Percentiles rank a stretch among this genome's conserved stretches.
phyloP scores from a whole-genome alignment of 2,329 filamentous ascomycete species.

The Pestalotiopsis sp. region DNA sequence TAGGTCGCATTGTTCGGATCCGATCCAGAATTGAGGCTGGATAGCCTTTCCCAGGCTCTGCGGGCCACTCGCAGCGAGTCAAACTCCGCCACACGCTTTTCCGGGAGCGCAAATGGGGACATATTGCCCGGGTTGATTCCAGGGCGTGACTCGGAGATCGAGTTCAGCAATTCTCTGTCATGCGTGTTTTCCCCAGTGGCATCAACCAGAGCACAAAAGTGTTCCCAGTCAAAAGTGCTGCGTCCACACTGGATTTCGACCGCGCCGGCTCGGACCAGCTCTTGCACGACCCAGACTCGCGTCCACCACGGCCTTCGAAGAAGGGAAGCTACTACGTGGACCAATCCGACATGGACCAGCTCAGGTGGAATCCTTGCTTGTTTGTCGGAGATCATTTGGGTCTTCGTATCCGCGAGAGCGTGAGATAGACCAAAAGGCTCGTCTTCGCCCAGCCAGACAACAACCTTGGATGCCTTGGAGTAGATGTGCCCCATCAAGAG shows the following conservation, averaged over 20 bases:
- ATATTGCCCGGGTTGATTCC: background rate
- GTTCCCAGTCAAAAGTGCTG: background rate
- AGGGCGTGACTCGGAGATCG: background rate
- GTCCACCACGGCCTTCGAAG: background rate
- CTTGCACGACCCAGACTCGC: constrained; percentile 17
- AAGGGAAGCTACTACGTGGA: background rate
- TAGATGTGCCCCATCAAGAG: constrained; percentile 2
- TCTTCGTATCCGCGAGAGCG: background rate
- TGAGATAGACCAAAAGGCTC: background rate
- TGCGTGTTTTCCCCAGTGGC: background rate
- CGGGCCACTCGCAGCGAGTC: background rate
- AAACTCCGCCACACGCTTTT: background rate
- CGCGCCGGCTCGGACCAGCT: constrained; percentile 10
- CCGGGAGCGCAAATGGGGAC: background rate
- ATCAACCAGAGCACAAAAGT: background rate
- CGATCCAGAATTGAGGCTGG: background rate
- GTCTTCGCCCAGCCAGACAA: background rate
- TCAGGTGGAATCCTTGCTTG: background rate
- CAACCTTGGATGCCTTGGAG: background rate
- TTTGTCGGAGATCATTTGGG: background rate
- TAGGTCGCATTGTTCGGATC: background rate
- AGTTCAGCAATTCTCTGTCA: background rate
- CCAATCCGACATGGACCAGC: background rate
- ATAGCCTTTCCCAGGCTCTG: background rate
- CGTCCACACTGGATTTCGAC: background rate